Percentiles rank a stretch among this genome's conserved stretches.
Evolutionary conservation across 2,329 filamentous ascomycete genomes (phyloP).

Genomic region (Chrysoporthe austroafricana): DNA sequence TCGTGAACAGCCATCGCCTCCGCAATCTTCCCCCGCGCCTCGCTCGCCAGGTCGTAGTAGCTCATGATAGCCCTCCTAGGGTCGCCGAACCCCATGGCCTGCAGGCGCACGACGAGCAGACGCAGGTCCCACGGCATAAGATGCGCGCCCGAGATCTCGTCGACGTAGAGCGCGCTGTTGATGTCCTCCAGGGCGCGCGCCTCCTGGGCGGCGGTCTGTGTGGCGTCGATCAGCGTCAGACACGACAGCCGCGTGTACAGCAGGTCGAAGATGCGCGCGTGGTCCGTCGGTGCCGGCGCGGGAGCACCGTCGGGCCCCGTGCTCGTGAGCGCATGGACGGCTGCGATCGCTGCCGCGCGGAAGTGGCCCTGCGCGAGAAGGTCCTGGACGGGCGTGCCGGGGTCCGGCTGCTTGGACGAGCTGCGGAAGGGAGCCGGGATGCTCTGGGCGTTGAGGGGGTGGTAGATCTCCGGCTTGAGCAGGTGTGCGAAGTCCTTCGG

Average conservation of each 20-base stretch:
- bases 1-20: slow-evolving; percentile 50
- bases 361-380: slow-evolving; percentile 78
- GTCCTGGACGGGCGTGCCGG: slow-evolving; percentile 66
- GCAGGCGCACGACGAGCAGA: slow-evolving; percentile 79
- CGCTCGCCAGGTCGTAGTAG: slow-evolving; percentile 84
- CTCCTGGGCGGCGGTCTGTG: slow-evolving; percentile 69
- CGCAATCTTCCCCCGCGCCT: slow-evolving; percentile 67
- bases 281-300: slow-evolving; percentile 57
- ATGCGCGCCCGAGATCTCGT: slow-evolving; percentile 58
- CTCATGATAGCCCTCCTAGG: slow-evolving; percentile 83
- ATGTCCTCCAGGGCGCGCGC: slow-evolving; percentile 67
- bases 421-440: slow-evolving; percentile 70
- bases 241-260: slow-evolving; percentile 83
- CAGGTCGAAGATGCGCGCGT: slow-evolving; percentile 71
- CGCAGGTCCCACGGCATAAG: slow-evolving; percentile 88
- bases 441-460: slow-evolving; percentile 70
- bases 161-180: slow-evolving; percentile 60
- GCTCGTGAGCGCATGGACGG: slow-evolving; percentile 63
- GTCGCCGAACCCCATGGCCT: slow-evolving; percentile 86
- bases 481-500: slow-evolving; percentile 80
- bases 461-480: slow-evolving; percentile 79
- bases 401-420: slow-evolving; percentile 64
- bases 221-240: slow-evolving; percentile 77
- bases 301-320: slow-evolving; percentile 38
- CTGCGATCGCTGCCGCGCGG: slow-evolving; percentile 73